These are phyloP conservation scores for Jaapia argillacea DNA, from an alignment of 768 basidiomycete species.

Conservation along the genomic window DNA sequence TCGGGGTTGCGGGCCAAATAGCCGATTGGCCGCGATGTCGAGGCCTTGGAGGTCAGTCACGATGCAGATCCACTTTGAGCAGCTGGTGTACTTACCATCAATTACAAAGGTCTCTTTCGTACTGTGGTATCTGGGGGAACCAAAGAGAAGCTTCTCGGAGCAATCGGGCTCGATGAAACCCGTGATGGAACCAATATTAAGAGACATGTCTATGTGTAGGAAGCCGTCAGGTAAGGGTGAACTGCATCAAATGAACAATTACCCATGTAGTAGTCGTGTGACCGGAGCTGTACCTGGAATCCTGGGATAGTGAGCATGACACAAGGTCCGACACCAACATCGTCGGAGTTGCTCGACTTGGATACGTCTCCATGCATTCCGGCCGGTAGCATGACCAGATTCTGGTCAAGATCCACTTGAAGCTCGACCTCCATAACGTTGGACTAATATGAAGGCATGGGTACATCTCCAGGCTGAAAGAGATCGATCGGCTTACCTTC, in stretches of 20 bases:
- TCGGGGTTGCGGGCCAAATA: slow-evolving; percentile 84
- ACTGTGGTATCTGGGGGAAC: slow-evolving; percentile 8
- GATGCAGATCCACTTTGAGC: neutral
- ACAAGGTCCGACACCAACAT: slow-evolving; percentile 38
- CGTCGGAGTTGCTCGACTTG: too few relatives aligned
- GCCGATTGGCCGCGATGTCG: slow-evolving; percentile 70
- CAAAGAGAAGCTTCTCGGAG: slow-evolving; percentile 29
- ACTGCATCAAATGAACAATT: slow-evolving; percentile 7
- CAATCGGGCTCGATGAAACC: slow-evolving; percentile 40
- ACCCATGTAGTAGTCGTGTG: slow-evolving; percentile 91
- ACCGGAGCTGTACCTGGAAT: slow-evolving; percentile 64
- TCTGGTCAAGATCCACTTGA: slow-evolving; percentile 38
- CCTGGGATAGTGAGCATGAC: slow-evolving; percentile 52
- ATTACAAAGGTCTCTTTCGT: slow-evolving; percentile 32
- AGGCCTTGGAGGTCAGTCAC: slow-evolving; percentile 37
- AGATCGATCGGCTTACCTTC: slow-evolving; percentile 35
- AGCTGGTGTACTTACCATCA: slow-evolving; percentile 35
- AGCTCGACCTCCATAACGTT: slow-evolving; percentile 78
- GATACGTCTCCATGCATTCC: slow-evolving; percentile 51
- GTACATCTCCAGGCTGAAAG: neutral
- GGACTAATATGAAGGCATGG: slow-evolving; percentile 32
- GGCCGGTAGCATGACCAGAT: slow-evolving; percentile 53
- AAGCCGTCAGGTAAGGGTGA: slow-evolving; percentile 3
- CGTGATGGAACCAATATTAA: slow-evolving; percentile 57
- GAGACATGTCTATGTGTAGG: slow-evolving; percentile 51